These are phyloP conservation scores for Exophiala mesophila DNA, from an alignment of 2,329 filamentous ascomycete species.

Conservation along the genomic window DNA sequence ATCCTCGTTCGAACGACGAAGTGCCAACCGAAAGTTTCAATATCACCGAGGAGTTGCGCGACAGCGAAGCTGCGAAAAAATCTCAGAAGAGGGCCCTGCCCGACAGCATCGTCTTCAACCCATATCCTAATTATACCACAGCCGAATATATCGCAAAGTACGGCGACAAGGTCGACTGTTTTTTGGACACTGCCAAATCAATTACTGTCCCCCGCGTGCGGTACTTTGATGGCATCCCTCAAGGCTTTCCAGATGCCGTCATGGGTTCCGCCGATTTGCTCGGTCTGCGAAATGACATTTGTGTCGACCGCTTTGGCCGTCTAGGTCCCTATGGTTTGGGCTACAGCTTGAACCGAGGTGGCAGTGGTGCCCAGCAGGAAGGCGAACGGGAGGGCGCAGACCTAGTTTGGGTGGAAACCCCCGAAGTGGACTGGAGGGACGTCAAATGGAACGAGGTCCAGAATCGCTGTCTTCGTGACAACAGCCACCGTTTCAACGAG, in stretches of 20 bases:
- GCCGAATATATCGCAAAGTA: constrained; percentile 52
- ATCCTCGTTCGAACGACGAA: constrained; percentile 60
- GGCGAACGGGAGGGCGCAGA: constrained; percentile 79
- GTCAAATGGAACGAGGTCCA: constrained; percentile 78
- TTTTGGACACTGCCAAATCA: constrained; percentile 63
- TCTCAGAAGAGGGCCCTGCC: constrained; percentile 28
- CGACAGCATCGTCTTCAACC: constrained; percentile 55
- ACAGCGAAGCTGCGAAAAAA: constrained; percentile 26
- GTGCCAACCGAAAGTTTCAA: constrained; percentile 31
- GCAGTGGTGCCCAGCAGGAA: constrained; percentile 77
- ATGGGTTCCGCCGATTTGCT: constrained; percentile 83
- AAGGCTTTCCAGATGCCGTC: constrained; percentile 77
- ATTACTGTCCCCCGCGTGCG: constrained; percentile 65
- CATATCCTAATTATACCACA: constrained; percentile 63
- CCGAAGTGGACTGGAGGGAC: constrained; percentile 70
- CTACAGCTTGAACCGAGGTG: constrained; percentile 72
- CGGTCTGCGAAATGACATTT: constrained; percentile 75
- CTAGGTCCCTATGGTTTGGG: constrained; percentile 86
- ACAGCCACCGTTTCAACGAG: constrained; percentile 62
- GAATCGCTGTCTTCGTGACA: constrained; percentile 65
- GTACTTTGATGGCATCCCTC: constrained; percentile 71
- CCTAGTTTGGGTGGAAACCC: constrained; percentile 65
- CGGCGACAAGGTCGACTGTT: constrained; percentile 67
- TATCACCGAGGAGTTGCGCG: constrained; percentile 12
- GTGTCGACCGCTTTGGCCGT: constrained; percentile 86